A percentile compares a stretch with the other conserved stretches of the same genome.
These are phyloP conservation scores for Phycomyces nitens DNA, from an alignment of 192 early-diverging fungal species.

Conservation along the genomic window DNA sequence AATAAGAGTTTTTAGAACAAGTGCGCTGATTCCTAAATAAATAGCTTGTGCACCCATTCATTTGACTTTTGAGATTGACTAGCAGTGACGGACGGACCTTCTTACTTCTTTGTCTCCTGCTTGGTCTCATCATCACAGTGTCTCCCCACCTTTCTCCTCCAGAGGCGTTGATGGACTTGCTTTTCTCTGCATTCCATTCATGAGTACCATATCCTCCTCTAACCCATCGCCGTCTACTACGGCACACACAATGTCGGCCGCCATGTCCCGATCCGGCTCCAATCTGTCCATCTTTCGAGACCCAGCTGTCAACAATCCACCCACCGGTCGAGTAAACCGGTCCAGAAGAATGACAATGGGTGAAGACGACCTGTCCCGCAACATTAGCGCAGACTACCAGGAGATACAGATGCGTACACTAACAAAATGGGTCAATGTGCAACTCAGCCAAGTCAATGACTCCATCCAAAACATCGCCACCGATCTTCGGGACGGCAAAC, in stretches of 20 bases:
- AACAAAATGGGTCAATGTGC: conserved; percentile 59
- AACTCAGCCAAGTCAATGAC: conserved; percentile 40
- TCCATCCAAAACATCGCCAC: conserved; percentile 49
- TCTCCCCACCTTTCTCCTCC: neutral
- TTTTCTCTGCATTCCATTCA: neutral
- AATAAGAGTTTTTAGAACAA: too few species aligned
- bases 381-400: conserved; percentile 43
- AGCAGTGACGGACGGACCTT: too few species aligned
- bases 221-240: conserved; percentile 11
- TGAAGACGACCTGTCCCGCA: conserved; percentile 41
- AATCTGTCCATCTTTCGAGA: conserved; percentile 19
- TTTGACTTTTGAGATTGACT: too few species aligned
- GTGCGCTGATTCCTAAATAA: too few species aligned
- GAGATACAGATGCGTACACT: conserved; percentile 50
- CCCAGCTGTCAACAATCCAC: neutral
- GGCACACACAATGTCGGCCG: neutral
- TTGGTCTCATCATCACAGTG: neutral
- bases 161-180: neutral
- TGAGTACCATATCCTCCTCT: neutral
- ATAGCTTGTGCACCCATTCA: too few species aligned
- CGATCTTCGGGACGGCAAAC: conserved; percentile 67
- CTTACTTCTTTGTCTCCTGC: neutral
- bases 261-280: conserved; percentile 17
- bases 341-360: neutral
- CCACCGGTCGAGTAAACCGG: conserved; percentile 7